Evolutionary conservation across 768 basidiomycete species (phyloP), one percentile per base, ranked within the genome.

Genomic region (Royoungia palumana): DNA sequence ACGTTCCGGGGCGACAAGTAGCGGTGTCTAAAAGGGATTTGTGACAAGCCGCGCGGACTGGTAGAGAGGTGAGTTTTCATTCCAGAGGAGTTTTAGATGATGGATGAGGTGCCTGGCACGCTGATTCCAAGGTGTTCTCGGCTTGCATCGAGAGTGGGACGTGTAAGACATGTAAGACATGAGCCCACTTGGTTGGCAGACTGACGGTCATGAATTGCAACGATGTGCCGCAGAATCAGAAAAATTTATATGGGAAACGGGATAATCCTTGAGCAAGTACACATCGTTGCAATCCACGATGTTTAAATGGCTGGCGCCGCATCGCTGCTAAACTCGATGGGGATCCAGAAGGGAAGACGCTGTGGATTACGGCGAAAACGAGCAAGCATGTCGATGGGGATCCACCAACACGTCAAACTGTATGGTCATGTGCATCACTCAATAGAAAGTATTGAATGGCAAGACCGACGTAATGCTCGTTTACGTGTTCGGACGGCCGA

Each of bases 401-500:
- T n/a, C 47, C n/a, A 13, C 37, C 57, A 40, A 46, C 44, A 41
- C 11, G 44, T 50, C 44, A 42, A 27, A 34, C 14, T 41, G 30
- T 24, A 22, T 44, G 22, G 39, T 24, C 42, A 42, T 21, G 22
- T 36, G 36, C 16, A 32, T 32, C 38, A 24, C 36, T 35, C 36
- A 35, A 55, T 53, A 45, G 19, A 48, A 20, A 25, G 14, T 14
- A 32, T 32, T 32, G 32, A 32, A 32, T 32, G 32, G 32, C 16
- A 32, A 41, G 21, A 30, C 46, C 9, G 34, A 30, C 40, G 17
- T 42, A 36, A 44, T 19, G 41, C 19, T 24, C 35, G 8, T 38
- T 61, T 60, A 63, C 61, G 61, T 57, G 47, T 57, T 63, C 10
- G n/a, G 21, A 36, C 28, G 17, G 47, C n/a, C n/a, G 24, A 17